Evolutionary conservation across 495 filamentous ascomycete species (phyloP).

Genomic region (Aspergillus kassunensis): DNA sequence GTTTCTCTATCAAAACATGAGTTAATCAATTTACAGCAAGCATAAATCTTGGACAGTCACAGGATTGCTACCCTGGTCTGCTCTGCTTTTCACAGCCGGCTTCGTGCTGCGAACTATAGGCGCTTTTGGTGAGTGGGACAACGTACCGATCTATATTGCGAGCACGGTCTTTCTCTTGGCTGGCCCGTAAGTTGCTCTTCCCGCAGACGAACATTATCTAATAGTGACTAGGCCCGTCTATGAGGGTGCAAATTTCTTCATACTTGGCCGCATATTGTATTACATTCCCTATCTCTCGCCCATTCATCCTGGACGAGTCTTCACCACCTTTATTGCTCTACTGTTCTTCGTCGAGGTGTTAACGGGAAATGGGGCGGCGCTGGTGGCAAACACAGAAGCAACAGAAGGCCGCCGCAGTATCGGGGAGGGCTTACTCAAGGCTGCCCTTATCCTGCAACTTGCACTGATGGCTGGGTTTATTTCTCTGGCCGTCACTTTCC

Average conservation of each 20-base stretch:
- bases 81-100: conserved; percentile 50
- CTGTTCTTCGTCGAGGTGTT: conserved; percentile 60
- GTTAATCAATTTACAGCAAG: conserved; percentile 21
- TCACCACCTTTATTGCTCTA: conserved; percentile 69
- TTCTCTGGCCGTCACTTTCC: conserved; percentile 54
- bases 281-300: conserved; percentile 75
- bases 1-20: not conserved
- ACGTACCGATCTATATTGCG: conserved; percentile 55
- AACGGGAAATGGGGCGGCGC: conserved; percentile 64
- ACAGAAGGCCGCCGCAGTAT: conserved; percentile 40
- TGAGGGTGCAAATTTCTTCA: conserved; percentile 70
- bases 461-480: conserved; percentile 60
- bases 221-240: conserved; percentile 55
- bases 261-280: conserved; percentile 71
- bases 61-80: conserved; percentile 51
- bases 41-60: conserved; percentile 52
- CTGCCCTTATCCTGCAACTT: conserved; percentile 64
- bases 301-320: conserved; percentile 71
- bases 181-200: conserved; percentile 52
- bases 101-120: conserved; percentile 55
- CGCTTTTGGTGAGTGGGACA: conserved; percentile 53
- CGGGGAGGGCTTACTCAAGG: conserved; percentile 60
- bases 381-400: conserved; percentile 47
- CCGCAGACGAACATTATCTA: not conserved
- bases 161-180: conserved; percentile 58